Conservation (phyloP, 352 stramenopile genomes). For the Phytophthora foliorum region DNA sequence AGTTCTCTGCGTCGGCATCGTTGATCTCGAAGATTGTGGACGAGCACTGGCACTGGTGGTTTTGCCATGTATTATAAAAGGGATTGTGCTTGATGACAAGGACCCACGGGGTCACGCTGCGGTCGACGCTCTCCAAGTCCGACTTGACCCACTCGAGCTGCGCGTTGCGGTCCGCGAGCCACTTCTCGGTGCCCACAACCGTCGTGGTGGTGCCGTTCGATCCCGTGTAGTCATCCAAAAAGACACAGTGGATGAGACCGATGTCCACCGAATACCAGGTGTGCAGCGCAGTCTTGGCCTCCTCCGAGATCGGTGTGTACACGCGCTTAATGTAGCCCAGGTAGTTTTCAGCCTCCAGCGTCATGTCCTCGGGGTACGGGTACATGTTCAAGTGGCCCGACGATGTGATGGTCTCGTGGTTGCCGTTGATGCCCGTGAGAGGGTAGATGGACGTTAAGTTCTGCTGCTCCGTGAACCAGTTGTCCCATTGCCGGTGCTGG, state of each 20-base stretch:
- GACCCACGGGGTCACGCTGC: conserved; percentile 81
- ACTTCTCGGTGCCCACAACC: conserved; percentile 51
- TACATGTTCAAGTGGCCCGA: conserved; percentile 50
- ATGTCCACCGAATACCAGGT: conserved; percentile 71
- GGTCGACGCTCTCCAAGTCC: conserved; percentile 72
- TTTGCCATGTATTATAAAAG: conserved; percentile 71
- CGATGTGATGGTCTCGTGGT: conserved; percentile 71
- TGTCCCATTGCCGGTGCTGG: conserved; percentile 74
- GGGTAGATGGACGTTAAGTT: conserved; percentile 57
- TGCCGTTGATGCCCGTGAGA: conserved; percentile 63
- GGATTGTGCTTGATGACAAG: conserved; percentile 82
- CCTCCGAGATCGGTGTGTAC: conserved; percentile 59
- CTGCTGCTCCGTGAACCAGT: conserved; percentile 67
- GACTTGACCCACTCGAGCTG: conserved; percentile 69
- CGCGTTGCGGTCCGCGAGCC: conserved; percentile 44
- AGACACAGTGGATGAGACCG: conserved; percentile 62
- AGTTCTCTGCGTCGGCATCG: conserved; percentile 43
- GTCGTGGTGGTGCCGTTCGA: conserved; percentile 40
- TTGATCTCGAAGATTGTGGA: conserved; percentile 51
- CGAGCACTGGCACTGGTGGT: conserved; percentile 66
- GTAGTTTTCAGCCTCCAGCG: conserved; percentile 49
- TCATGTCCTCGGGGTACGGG: conserved; percentile 51
- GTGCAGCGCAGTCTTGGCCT: conserved; percentile 37
- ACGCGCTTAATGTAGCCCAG: conserved; percentile 57
- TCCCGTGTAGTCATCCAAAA: conserved; percentile 74